Conservation (phyloP, 495 filamentous ascomycete genomes). For the Penicillium crystallinum region DNA sequence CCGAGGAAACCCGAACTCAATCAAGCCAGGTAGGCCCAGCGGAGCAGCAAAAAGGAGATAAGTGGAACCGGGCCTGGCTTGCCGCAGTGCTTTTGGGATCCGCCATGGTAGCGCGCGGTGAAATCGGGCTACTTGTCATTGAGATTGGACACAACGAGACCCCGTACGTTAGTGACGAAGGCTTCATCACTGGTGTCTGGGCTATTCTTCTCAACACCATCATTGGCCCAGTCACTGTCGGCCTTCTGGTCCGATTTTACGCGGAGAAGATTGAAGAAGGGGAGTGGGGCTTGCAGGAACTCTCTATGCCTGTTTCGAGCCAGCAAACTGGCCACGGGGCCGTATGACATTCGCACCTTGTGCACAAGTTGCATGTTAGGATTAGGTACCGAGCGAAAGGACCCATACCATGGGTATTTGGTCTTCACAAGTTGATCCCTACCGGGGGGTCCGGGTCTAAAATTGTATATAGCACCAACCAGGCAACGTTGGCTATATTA, state of each 20-base stretch:
- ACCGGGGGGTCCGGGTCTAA: too few species aligned
- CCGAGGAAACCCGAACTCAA: neutral
- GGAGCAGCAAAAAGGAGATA: neutral
- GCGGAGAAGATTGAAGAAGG: conserved; percentile 21
- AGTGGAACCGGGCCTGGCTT: conserved; percentile 32
- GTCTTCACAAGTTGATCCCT: too few species aligned
- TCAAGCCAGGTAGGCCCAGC: neutral
- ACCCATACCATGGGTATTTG: too few species aligned
- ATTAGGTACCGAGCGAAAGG: too few species aligned
- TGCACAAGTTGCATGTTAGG: neutral
- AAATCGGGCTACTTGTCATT: conserved; percentile 73
- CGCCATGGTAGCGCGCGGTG: conserved; percentile 70
- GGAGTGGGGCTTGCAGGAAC: conserved; percentile 23
- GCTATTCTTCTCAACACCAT: conserved; percentile 71
- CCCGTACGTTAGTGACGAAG: conserved; percentile 26
- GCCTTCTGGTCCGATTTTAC: conserved; percentile 46
- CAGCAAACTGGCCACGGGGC: neutral
- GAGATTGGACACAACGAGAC: conserved; percentile 52
- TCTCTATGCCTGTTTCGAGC: neutral
- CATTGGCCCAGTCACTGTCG: conserved; percentile 62
- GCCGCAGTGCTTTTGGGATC: conserved; percentile 47
- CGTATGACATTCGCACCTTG: neutral
- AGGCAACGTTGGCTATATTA: neutral
- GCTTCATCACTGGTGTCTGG: conserved; percentile 65
- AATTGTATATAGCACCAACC: too few species aligned